Base-by-base conservation (phyloP, 192 early-diverging fungal species). In the Coemansia sp. region DNA sequence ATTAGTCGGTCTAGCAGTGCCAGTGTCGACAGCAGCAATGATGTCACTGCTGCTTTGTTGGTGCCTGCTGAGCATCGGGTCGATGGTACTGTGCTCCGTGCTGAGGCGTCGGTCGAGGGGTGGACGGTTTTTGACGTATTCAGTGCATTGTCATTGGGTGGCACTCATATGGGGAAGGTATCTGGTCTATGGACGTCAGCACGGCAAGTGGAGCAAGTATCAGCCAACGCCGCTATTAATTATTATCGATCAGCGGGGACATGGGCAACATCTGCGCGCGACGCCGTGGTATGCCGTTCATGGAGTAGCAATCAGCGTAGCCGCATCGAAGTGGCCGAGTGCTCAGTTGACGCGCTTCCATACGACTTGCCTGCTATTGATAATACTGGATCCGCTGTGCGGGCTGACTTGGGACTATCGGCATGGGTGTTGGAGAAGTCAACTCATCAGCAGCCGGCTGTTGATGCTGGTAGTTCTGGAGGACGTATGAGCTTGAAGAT, bases 91-190 rank as follows among this genome's bases (percentile, higher is more conserved):
- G 58, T 75, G 35, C 57, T 75, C 33, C 81, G 81, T 0, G 69
- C 76, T 11, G 66, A 72, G 67, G 69, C 73, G 19, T 26, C 66
- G 28, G 43, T 78, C 11, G 76, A 69, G 14, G 81, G 81, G 0
- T 78, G 81, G 81, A 78, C 76, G 32, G 64, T 78, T 1, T 78
- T 84, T 32, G 76, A 78, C 28, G 79, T 72, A 8, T 65, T 78
- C 39, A 62, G 72, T 71, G 76, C 53, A 16, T 28, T 71, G 38
- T 17, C 62, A 2, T 52, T 71, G 26, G 16, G 43, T 4, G 62
- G 60, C 26, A 40, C 30, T 19, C 60, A 44, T 6, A 16, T 33
- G 14, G 37, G 16, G 4, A 49, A 47, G 44, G 58, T 57, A 11
- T 67, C 72, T 16, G 76, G 73, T 21, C 39, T 76, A 47, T 84